A percentile compares a stretch with the other conserved stretches of the same genome.
Evolutionary conservation across 2,329 filamentous ascomycete genomes (phyloP).

Genomic region (Incumbomyces lentus): DNA sequence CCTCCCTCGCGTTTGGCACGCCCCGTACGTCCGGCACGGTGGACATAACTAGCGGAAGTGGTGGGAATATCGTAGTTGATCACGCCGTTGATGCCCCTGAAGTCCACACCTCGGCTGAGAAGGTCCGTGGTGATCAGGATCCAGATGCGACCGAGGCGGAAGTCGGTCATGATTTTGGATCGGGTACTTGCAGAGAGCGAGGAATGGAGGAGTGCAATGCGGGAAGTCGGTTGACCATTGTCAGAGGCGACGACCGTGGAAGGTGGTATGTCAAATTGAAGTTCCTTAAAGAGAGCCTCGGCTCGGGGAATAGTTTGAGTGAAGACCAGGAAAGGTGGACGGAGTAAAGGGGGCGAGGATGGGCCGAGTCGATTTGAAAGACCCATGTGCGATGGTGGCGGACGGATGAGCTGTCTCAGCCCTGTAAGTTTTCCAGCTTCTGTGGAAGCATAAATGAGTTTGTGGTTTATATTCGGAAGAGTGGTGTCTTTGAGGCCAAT

Average conservation of each 20-base stretch:
- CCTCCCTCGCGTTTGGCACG: constrained; percentile 79
- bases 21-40: constrained; percentile 84
- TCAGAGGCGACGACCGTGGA: constrained; percentile 67
- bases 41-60: constrained; percentile 82
- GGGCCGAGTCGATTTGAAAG: constrained; percentile 40
- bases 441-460: constrained; percentile 79
- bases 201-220: constrained; percentile 85
- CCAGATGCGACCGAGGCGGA: constrained; percentile 89
- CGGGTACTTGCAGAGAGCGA: constrained; percentile 67
- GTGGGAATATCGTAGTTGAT: constrained; percentile 96
- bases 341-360: constrained; percentile 47
- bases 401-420: constrained; percentile 78
- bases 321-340: constrained; percentile 88
- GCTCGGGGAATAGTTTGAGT: constrained; percentile 92
- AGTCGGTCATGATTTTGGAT: constrained; percentile 73
- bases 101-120: constrained; percentile 83
- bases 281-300: constrained; percentile 73
- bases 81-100: constrained; percentile 87
- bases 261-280: constrained; percentile 81
- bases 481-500: constrained; percentile 96
- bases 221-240: constrained; percentile 30
- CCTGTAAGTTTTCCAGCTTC: constrained; percentile 90
- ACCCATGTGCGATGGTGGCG: constrained; percentile 26
- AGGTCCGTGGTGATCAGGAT: constrained; percentile 93
- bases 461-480: constrained; percentile 83